These are phyloP conservation scores for Apiospora saccharicola DNA, from an alignment of 2,329 filamentous ascomycete species.

Conservation along the genomic window DNA sequence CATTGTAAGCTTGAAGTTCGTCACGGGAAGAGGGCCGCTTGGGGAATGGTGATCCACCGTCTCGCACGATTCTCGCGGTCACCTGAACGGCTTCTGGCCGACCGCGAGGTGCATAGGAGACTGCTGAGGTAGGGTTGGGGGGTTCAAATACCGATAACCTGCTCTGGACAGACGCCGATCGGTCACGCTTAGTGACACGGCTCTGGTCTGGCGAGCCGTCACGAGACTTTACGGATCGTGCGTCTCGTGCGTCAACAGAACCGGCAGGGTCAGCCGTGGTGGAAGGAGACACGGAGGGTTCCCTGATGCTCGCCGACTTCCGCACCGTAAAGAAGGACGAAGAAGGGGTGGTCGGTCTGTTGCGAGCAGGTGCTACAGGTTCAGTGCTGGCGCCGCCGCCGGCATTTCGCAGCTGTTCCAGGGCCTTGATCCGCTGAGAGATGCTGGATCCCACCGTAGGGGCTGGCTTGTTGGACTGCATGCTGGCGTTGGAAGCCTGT, in stretches of 20 bases:
- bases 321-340: constrained; percentile 55
- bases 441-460: constrained; percentile 81
- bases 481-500: constrained; percentile 54
- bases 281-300: constrained; percentile 44
- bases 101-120: background rate
- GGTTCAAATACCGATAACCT: constrained; percentile 63
- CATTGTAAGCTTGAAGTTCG: constrained; percentile 53
- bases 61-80: constrained; percentile 82
- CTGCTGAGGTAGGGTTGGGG: constrained; percentile 38
- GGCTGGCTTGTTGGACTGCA: constrained; percentile 60
- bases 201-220: constrained; percentile 27
- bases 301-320: constrained; percentile 43
- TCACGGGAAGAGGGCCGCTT: constrained; percentile 50
- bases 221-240: constrained; percentile 33
- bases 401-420: constrained; percentile 71
- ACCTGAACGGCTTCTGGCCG: constrained; percentile 74
- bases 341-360: constrained; percentile 36
- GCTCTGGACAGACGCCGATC: constrained; percentile 63
- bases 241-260: background rate
- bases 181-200: constrained; percentile 45
- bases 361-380: background rate
- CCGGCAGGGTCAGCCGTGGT: constrained; percentile 29
- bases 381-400: background rate
- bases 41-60: constrained; percentile 55
- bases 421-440: constrained; percentile 90